These are phyloP conservation scores for Atalantia buxifolia DNA, from an alignment of 345 rosid species.

Conservation along the genomic window DNA sequence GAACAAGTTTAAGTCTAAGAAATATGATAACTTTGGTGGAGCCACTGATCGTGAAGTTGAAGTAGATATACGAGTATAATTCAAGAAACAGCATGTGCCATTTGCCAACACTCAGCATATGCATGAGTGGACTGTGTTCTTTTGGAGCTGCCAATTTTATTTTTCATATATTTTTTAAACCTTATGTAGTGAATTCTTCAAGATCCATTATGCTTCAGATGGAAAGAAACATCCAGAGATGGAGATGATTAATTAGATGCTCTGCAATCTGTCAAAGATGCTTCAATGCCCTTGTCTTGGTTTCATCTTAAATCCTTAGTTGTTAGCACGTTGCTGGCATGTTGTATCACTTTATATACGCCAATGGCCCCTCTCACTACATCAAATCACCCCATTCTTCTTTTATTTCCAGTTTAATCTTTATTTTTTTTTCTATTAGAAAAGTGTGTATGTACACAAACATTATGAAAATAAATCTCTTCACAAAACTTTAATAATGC, in stretches of 20 bases:
- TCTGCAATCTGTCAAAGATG: not conserved
- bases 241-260: not conserved
- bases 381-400: not conserved
- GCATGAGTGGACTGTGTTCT: not conserved
- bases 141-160: not conserved
- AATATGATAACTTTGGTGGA: too few species aligned
- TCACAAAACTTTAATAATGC: too few species aligned
- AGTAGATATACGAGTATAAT: not conserved
- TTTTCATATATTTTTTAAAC: too few species aligned
- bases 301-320: not conserved
- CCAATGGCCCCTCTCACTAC: not conserved
- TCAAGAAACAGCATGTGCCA: not conserved
- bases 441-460: too few species aligned
- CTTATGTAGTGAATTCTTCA: not conserved
- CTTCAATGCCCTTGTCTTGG: not conserved
- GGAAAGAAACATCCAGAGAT: not conserved
- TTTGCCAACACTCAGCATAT: not conserved
- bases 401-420: too few species aligned
- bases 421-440: too few species aligned
- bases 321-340: not conserved
- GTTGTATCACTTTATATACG: not conserved
- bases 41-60: not conserved
- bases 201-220: not conserved
- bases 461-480: too few species aligned
- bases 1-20: too few species aligned